Conservation (phyloP, 2,329 filamentous ascomycete species). For the Periconia sp. region DNA sequence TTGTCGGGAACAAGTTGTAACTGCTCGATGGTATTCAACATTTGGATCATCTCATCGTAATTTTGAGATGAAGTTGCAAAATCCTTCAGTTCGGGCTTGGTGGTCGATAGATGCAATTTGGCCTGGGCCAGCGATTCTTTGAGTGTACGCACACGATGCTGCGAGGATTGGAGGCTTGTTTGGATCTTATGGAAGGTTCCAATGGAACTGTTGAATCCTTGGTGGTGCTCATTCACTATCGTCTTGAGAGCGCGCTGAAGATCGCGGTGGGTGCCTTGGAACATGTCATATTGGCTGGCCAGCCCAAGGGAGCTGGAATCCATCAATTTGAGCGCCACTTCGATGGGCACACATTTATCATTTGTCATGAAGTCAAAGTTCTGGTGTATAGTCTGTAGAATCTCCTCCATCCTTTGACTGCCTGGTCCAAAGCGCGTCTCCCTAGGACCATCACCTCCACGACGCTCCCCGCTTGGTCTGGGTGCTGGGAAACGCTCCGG, state of each 20-base stretch:
- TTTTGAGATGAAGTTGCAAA: constrained; percentile 83
- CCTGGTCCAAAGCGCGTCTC: constrained; percentile 41
- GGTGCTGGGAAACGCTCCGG: constrained; percentile 43
- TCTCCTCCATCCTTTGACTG: constrained; percentile 51
- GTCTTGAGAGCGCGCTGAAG: constrained; percentile 91
- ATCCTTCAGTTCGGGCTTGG: constrained; percentile 88
- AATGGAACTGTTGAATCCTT: constrained; percentile 98
- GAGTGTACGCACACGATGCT: constrained; percentile 78
- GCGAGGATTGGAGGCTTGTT: constrained; percentile 83
- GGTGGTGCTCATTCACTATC: constrained; percentile 91
- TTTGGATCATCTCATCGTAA: constrained; percentile 86
- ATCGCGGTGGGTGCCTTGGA: constrained; percentile 79
- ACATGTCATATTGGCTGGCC: constrained; percentile 83
- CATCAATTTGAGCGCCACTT: constrained; percentile 91
- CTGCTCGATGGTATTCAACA: constrained; percentile 82
- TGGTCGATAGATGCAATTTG: constrained; percentile 78
- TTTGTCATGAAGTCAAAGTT: constrained; percentile 94
- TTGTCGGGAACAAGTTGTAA: constrained; percentile 87
- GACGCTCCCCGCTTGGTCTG: constrained; percentile 44
- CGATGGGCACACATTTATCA: constrained; percentile 86
- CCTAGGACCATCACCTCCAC: constrained; percentile 20
- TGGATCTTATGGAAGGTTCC: constrained; percentile 99
- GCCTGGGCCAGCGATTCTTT: constrained; percentile 81
- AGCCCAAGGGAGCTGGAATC: constrained; percentile 91
- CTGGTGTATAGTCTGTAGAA: constrained; percentile 79